Base-by-base conservation (phyloP, 2,329 filamentous ascomycete species). In the Fusarium mangiferae region DNA sequence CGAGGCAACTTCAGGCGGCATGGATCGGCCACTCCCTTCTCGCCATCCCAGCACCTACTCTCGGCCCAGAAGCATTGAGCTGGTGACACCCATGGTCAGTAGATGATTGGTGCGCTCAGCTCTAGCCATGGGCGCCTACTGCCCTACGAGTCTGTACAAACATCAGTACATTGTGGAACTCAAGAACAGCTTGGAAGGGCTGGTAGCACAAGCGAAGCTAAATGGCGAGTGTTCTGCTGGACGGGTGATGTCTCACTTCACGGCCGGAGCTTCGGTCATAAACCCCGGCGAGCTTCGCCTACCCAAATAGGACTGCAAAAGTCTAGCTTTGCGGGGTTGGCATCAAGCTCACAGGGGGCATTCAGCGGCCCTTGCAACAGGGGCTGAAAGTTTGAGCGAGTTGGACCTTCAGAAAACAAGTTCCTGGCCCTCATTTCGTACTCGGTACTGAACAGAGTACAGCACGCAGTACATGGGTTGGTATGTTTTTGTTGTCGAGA, bases 21-120 rank as follows among this genome's bases (percentile, higher is more conserved):
- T 85, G 75, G 89, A 90, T 70, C 84, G 89, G 14, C 90, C 90
- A 12, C 81, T 91, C 30, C 90, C 90, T 20, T 85, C 85, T 15
- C 85, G 90, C 54, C 85, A 86, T 56, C 88, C 89, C 7, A 83
- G 86, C 42, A 83, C 84, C 44, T 89, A 89, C 80, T 85, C 88
- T 73, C 84, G 90, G 52, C 88, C 89, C 39, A 90, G 87, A 81
- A 91, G 89, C 82, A 90, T 91, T 75, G 89, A 91, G 81, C 84
- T 91, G 28, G 89, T 91, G 49, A 90, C 89, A 57, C 90, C 90
- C 39, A 86, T 90, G 81, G 79, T 88, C 74, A 84, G 87, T 59
- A 85, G 87, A 75, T 90, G 75, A 80, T 58, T 62, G 62, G 46
- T 38, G 44, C 45, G 46, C 38, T 45, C 62, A 62, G 59, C 35